phyloP scores from a whole-genome alignment of 805 yeast species.

The Candida broadrunensis region DNA sequence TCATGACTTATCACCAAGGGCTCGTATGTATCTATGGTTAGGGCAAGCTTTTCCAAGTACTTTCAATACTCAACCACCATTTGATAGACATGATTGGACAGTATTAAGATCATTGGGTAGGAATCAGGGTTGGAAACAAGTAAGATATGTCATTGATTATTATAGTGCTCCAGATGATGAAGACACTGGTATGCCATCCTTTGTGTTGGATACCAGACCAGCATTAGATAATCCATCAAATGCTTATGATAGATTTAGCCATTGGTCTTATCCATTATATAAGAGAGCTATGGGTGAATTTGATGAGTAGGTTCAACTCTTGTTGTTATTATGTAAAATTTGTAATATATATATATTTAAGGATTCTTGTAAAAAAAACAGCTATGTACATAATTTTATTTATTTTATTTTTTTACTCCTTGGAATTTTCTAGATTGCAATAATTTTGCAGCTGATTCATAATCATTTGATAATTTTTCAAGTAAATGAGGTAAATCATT shows the following conservation, averaged over 20 bases:
- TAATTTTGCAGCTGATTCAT: too few relatives aligned
- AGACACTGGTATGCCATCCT: conserved; percentile 84
- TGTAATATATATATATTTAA: too few relatives aligned
- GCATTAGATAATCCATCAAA: conserved; percentile 71
- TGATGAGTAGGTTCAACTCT: too few relatives aligned
- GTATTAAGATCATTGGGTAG: conserved; percentile 64
- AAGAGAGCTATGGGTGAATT: conserved; percentile 65
- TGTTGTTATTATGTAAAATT: too few relatives aligned
- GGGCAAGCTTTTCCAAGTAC: conserved; percentile 69
- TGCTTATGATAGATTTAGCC: conserved; percentile 65
- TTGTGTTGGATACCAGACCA: conserved; percentile 91
- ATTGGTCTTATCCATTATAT: conserved; percentile 67
- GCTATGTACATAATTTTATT: conserved; percentile 7
- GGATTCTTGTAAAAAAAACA: too few relatives aligned
- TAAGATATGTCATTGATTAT: conserved; percentile 92
- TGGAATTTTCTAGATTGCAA: too few relatives aligned
- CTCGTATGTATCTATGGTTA: conserved; percentile 61
- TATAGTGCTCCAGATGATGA: conserved; percentile 93
- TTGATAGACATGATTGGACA: conserved; percentile 99
- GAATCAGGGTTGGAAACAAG: conserved; percentile 56
- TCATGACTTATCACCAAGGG: conserved; percentile 81
- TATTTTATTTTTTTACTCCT: too few relatives aligned
- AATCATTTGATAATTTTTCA: too few relatives aligned
- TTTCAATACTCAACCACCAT: conserved; percentile 81
- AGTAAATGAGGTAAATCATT: conserved; percentile 36